Evolutionary conservation across 2,329 filamentous ascomycete genomes (phyloP).

Genomic region (Fusarium subtropicale): DNA sequence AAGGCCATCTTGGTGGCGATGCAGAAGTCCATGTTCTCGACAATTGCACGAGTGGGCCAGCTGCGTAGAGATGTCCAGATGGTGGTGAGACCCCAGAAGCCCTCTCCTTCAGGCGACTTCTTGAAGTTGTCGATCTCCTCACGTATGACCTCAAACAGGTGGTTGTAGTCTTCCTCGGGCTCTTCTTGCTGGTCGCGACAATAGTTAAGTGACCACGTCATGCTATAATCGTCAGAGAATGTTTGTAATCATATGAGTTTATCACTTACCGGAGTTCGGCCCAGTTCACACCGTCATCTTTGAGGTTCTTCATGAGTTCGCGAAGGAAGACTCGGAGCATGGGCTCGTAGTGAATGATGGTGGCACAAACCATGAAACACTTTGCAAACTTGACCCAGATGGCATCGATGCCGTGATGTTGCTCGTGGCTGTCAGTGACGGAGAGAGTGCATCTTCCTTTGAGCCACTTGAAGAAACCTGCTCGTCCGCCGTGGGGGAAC

Average conservation of each 20-base stretch:
- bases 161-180: constrained; percentile 74
- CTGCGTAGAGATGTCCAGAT: constrained; percentile 85
- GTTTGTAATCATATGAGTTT: background rate
- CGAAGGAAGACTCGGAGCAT: constrained; percentile 83
- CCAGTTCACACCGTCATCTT: constrained; percentile 86
- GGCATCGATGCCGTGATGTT: constrained; percentile 84
- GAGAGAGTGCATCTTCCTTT: constrained; percentile 78
- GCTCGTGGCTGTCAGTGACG: constrained; percentile 76
- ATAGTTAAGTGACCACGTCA: constrained; percentile 79
- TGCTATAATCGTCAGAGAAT: constrained; percentile 54
- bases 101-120: constrained; percentile 73
- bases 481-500: constrained; percentile 78
- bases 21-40: constrained; percentile 88
- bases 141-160: constrained; percentile 77
- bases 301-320: constrained; percentile 75
- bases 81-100: constrained; percentile 85
- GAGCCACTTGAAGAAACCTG: constrained; percentile 82
- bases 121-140: constrained; percentile 86
- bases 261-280: constrained; percentile 74
- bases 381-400: constrained; percentile 86
- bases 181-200: constrained; percentile 71
- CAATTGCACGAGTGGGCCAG: constrained; percentile 71
- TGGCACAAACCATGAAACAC: constrained; percentile 78
- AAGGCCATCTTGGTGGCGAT: constrained; percentile 83
- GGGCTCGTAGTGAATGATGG: constrained; percentile 88